Evolutionary conservation across 768 basidiomycete species (phyloP), one percentile per base, ranked within the genome.

Genomic region (Lactarius sanguifluus): DNA sequence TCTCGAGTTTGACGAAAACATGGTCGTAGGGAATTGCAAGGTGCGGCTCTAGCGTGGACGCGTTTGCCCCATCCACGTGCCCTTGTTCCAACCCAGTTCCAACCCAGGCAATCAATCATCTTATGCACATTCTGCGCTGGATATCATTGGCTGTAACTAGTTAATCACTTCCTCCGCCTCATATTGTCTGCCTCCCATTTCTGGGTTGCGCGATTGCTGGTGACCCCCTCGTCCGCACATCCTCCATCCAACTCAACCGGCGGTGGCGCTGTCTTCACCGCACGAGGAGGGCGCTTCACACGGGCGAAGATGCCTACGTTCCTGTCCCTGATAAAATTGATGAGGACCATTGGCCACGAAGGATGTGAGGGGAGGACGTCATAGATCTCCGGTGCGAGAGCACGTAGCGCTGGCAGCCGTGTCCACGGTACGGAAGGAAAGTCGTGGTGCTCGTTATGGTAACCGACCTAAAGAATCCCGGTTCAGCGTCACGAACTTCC

Each of bases 381-480:
- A 78, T 99, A 99, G 75, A 90, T 95, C 76, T 98, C 96, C 3
- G 89, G 90, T 8, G 95, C 96, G 34, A 97, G 82, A 2, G 83
- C 82, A 36, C 88, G 87, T 25, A 99, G 85, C 6, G 85, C 84
- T 2, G 95, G 92, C 0, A 98, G 83, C 28, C 91, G 87, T 20
- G 96, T 98, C 97, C 97, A 99, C 1, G 97, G 85, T 1, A 99
- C 78, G 15, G 94, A 94, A 9, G 97, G 96, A 78, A 99, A 98
- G 78, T 99, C 97, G 78, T 99, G 97, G 77, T 99, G 97, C 73
- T 98, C 97, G 77, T 99, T 98, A 76, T 99, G 97, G 75, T 98
- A 98, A 45, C 97, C 97, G 71, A 98, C 93, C 92, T 94, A 70
- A 23, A 63, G 16, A 15, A 41, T 54, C 30, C 34, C 64, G 56